Base-by-base conservation (phyloP, 345 rosid genomes). In the Passiflora organensis region DNA sequence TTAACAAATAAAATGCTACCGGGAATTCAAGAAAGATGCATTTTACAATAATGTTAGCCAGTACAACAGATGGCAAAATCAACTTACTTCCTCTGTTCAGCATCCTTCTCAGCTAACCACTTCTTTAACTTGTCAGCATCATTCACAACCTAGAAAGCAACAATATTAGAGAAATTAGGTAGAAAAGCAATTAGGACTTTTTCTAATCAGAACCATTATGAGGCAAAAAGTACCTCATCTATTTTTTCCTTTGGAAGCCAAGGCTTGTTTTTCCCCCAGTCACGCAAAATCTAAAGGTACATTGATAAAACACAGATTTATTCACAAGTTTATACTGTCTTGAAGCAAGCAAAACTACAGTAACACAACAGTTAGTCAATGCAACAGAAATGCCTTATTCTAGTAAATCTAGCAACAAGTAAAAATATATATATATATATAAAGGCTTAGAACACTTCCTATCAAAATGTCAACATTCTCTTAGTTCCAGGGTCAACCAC, bases 191-290 rank as follows among this genome's bases (percentile, higher is more conserved):
- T 20, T 22, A 46, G 32, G 32, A 43, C 24, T 36, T 2, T 22
- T 55, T 59, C 48, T 15, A 37, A 24, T 13, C 51, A 42, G 17
- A 10, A 51, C 41, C 52, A 49, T 4, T 6, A 21, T 32, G 38
- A 18, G 15, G 36, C 42, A 59, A 48, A 47, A 53, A 57, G 20
- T 10, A 94, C 99, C 97, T 87, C 95, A 49, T 80, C 76, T 62
- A 83, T 67, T 72, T 60, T 83, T 36, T 76, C 82, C 69, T 76
- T 86, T 4, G 96, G 95, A 77, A 93, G 89, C 99, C 99, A 93
- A 46, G 94, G 73, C 69, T 89, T 93, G 51, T 79, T 78, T 5
- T 65, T 57, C 67, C 80, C 87, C 97, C 99, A 93, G 43, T 64
- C 83, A 63, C 53, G 58, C 48, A 76, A 71, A 36, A 62, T 83